Base-by-base conservation (phyloP, 2,329 filamentous ascomycete species). In the Paradendryphiella salina region DNA sequence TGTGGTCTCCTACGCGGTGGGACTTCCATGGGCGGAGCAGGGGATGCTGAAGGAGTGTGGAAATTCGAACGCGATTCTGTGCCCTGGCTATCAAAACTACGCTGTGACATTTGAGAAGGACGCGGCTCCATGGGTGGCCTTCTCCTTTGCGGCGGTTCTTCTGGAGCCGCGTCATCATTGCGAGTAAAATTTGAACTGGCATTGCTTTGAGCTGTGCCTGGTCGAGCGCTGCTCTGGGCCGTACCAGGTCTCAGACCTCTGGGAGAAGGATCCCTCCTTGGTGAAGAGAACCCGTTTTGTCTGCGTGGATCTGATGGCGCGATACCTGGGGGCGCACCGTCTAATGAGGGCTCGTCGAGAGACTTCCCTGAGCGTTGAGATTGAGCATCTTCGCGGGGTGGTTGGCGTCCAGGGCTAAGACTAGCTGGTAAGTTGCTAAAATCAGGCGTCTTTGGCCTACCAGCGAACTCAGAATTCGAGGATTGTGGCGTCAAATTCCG, bases 91-190 rank as follows among this genome's bases (percentile, higher is more conserved):
- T 49, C 60, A n/a, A 60, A 34, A 49, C 63, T 69, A 11, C 59
- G 54, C 45, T 67, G 62, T 4, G 66, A 67, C 23, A 54, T 38
- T 11, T 66, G 61, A 20, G 69, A 65, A 21, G 64, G 60, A 8
- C 65, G 55, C n/a, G 64, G 79, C 52, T 86, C 82, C 83, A 89
- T 87, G 0, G 85, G 84, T 1, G 86, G 86, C 40, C 86, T 76
- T 67, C 80, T 85, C 54, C 86, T 78, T 60, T 87, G 85, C 0
- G 86, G 86, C 1, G 70, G 67, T 31, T 69, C 66, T 26, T 71
- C 68, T 43, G 57, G 50, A 7, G 56, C 45, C 40, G 49, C 14
- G 10, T 72, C 70, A 3, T 73, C 71, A 21, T 51, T 62, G 7
- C 65, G 64, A 20, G 59, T 60, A 23, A 66, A 57, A 13, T 61